These are phyloP conservation scores for Narthecium ossifragum DNA, from an alignment of 106 monocot species.

Conservation along the genomic window DNA sequence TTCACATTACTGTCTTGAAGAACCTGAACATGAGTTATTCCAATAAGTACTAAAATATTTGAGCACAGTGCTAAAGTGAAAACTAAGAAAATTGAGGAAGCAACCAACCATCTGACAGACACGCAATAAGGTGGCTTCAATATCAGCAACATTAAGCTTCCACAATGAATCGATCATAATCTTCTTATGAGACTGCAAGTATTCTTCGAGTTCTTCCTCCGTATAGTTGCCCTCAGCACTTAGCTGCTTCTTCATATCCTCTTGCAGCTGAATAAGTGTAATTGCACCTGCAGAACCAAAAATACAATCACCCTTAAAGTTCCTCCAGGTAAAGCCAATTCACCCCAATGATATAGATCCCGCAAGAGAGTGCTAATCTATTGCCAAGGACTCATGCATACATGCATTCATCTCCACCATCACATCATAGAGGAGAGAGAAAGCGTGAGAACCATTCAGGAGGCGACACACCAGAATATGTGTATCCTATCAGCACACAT, in stretches of 20 bases:
- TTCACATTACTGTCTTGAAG: conserved; percentile 69
- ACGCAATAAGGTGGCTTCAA: conserved; percentile 80
- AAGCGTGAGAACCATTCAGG: no score
- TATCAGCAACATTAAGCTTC: conserved; percentile 99
- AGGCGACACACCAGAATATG: no score
- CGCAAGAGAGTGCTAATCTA: no score
- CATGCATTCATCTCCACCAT: neutral
- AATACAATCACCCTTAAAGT: neutral
- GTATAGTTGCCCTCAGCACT: conserved; percentile 74
- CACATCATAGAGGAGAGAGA: neutral
- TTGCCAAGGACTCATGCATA: neutral
- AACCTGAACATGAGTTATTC: conserved; percentile 38
- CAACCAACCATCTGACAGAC: conserved; percentile 89
- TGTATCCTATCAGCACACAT: no score
- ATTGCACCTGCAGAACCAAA: conserved; percentile 58
- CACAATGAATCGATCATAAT: conserved; percentile 91
- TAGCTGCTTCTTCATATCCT: conserved; percentile 88
- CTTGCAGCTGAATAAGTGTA: conserved; percentile 91
- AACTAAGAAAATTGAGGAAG: neutral
- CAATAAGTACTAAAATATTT: no score
- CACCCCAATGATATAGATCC: no score
- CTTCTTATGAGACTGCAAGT: conserved; percentile 74
- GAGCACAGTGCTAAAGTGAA: neutral
- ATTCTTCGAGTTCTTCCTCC: conserved; percentile 79
- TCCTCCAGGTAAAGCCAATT: no score